Conservation (phyloP, 1,139 yeast genomes). For the Zhuliangozyma parablackwelliae region DNA sequence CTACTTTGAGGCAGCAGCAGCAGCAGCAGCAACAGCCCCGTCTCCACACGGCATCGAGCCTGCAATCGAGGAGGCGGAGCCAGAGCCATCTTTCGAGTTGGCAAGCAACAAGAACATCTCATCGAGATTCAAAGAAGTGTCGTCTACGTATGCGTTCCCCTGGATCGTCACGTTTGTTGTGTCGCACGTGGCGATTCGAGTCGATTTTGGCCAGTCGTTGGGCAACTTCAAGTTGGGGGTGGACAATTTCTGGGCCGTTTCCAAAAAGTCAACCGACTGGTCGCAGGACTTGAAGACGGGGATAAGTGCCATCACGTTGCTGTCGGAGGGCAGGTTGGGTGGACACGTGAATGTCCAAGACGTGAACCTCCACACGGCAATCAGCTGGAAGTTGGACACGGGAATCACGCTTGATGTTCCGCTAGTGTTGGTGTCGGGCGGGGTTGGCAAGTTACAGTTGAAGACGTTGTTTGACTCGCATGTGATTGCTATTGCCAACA, state of each 20-base stretch:
- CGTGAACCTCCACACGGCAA: constrained; percentile 57
- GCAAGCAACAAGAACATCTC: constrained; percentile 42
- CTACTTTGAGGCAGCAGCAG: constrained; percentile 1
- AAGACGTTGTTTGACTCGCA: constrained; percentile 81
- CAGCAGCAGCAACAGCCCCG: too few species aligned
- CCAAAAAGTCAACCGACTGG: constrained; percentile 66
- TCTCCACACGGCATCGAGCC: background rate
- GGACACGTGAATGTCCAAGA: constrained; percentile 55
- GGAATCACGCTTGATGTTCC: constrained; percentile 55
- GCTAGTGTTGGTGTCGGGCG: constrained; percentile 57
- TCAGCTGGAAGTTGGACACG: constrained; percentile 58
- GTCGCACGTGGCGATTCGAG: constrained; percentile 47
- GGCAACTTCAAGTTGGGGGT: constrained; percentile 58
- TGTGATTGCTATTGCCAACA: constrained; percentile 62
- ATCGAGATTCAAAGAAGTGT: constrained; percentile 53
- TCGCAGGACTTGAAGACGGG: constrained; percentile 68
- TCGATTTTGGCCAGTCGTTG: constrained; percentile 80
- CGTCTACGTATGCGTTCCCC: constrained; percentile 65
- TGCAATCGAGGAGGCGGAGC: background rate
- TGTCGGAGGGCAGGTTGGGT: constrained; percentile 74
- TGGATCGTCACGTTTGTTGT: constrained; percentile 66
- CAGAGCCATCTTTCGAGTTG: constrained; percentile 14
- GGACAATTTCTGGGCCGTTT: constrained; percentile 64
- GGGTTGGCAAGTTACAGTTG: constrained; percentile 51
- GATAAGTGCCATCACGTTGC: constrained; percentile 47